Evolutionary conservation across 2,329 filamentous ascomycete genomes (phyloP).

Genomic region (Diaporthe ampelina): DNA sequence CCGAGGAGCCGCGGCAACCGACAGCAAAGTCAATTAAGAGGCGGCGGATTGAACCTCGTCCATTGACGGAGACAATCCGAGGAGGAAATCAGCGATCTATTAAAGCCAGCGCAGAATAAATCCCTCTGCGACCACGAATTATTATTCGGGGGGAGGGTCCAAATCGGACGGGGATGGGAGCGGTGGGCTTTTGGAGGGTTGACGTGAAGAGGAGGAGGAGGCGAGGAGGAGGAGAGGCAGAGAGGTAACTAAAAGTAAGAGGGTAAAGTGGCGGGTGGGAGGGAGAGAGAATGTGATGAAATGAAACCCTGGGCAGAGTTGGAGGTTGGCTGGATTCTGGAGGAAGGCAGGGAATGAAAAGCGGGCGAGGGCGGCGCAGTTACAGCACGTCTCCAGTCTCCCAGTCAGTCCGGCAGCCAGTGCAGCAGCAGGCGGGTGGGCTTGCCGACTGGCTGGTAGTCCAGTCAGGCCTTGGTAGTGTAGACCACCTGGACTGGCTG

Average conservation of each 20-base stretch:
- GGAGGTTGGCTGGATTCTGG: slow-evolving; percentile 30
- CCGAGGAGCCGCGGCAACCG: slow-evolving; percentile 31
- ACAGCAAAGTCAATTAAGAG: slow-evolving; percentile 33
- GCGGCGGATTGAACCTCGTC: slow-evolving; percentile 4
- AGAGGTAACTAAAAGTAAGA: background rate
- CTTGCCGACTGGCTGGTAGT: slow-evolving; percentile 12
- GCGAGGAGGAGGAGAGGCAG: slow-evolving; percentile 9
- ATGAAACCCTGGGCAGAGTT: slow-evolving; percentile 24
- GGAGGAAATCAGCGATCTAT: slow-evolving; percentile 10
- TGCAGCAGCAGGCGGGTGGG: background rate
- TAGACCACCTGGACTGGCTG: background rate
- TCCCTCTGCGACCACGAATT: slow-evolving; percentile 6
- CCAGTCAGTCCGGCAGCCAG: background rate
- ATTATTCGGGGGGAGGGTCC: slow-evolving; percentile 3
- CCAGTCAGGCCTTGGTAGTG: background rate
- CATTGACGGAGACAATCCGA: slow-evolving; percentile 27
- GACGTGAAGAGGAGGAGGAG: background rate
- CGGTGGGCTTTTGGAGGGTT: slow-evolving; percentile 1
- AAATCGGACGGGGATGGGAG: slow-evolving; percentile 10
- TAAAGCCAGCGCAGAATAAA: background rate
- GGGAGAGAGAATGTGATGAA: slow-evolving; percentile 26
- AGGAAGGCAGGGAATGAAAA: slow-evolving; percentile 31
- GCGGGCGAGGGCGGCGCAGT: slow-evolving; percentile 31
- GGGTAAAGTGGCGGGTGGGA: slow-evolving; percentile 1
- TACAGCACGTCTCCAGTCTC: slow-evolving; percentile 5